These are phyloP conservation scores for Cryptosporidium andersoni DNA, from an alignment of 169 alveolate genomes.

Conservation along the genomic window DNA sequence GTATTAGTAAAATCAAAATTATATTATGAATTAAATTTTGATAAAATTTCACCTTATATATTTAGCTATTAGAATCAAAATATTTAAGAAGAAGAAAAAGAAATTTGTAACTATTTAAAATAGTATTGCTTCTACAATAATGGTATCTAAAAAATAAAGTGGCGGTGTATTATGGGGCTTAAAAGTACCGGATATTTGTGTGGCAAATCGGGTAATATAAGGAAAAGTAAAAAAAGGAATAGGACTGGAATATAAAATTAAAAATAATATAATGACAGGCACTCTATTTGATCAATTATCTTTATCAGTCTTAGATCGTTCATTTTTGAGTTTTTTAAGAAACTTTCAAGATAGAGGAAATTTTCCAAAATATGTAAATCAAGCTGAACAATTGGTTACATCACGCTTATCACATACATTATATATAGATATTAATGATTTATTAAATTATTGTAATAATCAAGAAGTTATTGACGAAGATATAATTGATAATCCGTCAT, in stretches of 20 bases:
- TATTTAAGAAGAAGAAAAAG: too few relatives aligned
- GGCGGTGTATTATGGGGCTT: too few relatives aligned
- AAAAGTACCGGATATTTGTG: too few relatives aligned
- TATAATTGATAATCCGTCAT: neutral
- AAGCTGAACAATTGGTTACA: slow-evolving; percentile 36
- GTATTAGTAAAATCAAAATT: too few relatives aligned
- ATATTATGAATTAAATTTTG: too few relatives aligned
- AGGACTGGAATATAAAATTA: neutral
- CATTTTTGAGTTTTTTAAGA: slow-evolving; percentile 46
- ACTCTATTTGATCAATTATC: slow-evolving; percentile 6
- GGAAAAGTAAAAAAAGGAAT: neutral
- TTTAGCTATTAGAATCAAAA: too few relatives aligned
- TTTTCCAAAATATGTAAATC: slow-evolving; percentile 43
- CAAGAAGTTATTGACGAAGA: neutral
- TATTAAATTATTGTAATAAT: slow-evolving; percentile 3
- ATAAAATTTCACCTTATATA: too few relatives aligned
- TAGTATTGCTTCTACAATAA: too few relatives aligned
- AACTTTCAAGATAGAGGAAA: slow-evolving; percentile 19
- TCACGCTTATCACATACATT: slow-evolving; percentile 46
- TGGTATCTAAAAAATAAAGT: too few relatives aligned
- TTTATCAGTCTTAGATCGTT: slow-evolving; percentile 38
- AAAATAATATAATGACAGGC: neutral
- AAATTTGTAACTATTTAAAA: too few relatives aligned
- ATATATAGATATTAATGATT: slow-evolving; percentile 47
- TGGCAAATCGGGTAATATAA: neutral